A percentile compares a stretch with the other conserved stretches of the same genome.
These are phyloP conservation scores for Pseudogymnoascus sp. DNA, from an alignment of 2,329 filamentous ascomycete species.

Conservation along the genomic window DNA sequence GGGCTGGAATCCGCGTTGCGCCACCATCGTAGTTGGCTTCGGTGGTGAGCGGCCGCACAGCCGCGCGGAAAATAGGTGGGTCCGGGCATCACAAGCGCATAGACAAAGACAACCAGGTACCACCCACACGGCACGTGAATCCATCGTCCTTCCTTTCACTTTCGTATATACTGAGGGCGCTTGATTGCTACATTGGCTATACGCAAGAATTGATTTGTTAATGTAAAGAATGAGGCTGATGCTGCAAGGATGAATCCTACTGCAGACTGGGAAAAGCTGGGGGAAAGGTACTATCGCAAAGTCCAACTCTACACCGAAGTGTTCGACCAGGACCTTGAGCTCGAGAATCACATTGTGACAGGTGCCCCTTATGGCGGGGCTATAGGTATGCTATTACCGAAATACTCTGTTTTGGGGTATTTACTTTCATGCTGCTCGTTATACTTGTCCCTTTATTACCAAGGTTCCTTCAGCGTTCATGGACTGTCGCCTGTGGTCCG, in stretches of 20 bases:
- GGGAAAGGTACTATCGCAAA: constrained; percentile 92
- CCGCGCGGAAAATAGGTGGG: background rate
- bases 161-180: background rate
- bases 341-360: constrained; percentile 87
- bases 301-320: constrained; percentile 85
- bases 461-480: background rate
- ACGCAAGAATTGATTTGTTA: background rate
- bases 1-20: constrained; percentile 2
- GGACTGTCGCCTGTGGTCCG: background rate
- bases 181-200: background rate
- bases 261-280: constrained; percentile 89
- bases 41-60: constrained; percentile 6
- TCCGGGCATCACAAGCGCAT: background rate
- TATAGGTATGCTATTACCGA: constrained; percentile 56
- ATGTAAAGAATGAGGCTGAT: constrained; percentile 5
- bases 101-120: constrained; percentile 4
- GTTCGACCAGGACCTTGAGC: constrained; percentile 86
- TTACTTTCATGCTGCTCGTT: background rate
- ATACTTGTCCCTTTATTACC: background rate
- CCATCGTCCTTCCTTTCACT: background rate
- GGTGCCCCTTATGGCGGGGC: constrained; percentile 92
- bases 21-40: background rate
- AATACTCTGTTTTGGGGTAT: background rate
- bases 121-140: constrained; percentile 5
- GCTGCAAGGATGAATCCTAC: constrained; percentile 22